Evolutionary conservation across 495 filamentous ascomycete species (phyloP).

Genomic region (Sporormia fimetaria): DNA sequence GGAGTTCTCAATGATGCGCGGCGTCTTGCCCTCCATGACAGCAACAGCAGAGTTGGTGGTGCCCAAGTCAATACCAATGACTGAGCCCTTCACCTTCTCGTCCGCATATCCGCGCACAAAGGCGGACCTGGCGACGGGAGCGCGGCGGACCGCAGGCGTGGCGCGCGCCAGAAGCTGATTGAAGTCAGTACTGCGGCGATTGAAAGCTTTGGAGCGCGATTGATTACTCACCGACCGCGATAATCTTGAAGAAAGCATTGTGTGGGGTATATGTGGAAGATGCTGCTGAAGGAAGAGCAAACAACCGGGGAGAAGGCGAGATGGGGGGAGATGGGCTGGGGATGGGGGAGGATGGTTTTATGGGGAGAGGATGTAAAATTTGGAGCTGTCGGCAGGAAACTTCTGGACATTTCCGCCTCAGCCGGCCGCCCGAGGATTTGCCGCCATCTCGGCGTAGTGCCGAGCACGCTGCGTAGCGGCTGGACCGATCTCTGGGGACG

Average conservation of each 20-base stretch:
- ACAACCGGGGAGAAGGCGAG: constrained; percentile 10
- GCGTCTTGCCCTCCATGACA: constrained; percentile 90
- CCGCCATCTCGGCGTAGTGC: too few relatives aligned
- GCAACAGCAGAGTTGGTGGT: constrained; percentile 98
- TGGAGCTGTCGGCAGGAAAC: constrained; percentile 9
- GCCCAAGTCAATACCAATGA: constrained; percentile 98
- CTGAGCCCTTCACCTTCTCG: constrained; percentile 83
- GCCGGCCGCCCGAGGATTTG: constrained; percentile 3
- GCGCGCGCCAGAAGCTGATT: constrained; percentile 54
- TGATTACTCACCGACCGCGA: constrained; percentile 59
- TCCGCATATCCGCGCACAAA: constrained; percentile 67
- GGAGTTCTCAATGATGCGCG: constrained; percentile 94
- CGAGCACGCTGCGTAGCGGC: too few relatives aligned
- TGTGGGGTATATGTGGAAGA: constrained; percentile 26
- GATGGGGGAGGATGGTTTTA: constrained; percentile 10
- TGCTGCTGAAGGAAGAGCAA: constrained; percentile 23
- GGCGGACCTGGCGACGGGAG: constrained; percentile 45
- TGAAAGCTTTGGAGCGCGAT: constrained; percentile 21
- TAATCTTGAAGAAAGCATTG: constrained; percentile 54
- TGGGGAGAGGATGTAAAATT: constrained; percentile 10
- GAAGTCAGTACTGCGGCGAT: constrained; percentile 23
- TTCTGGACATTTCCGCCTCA: too few relatives aligned
- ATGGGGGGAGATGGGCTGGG: constrained; percentile 3
- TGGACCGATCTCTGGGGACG: too few relatives aligned
- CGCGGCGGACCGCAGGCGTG: constrained; percentile 43